Evolutionary conservation across 176 grass and related monocot species (phyloP).

Genomic region (Thalia dealbata): DNA sequence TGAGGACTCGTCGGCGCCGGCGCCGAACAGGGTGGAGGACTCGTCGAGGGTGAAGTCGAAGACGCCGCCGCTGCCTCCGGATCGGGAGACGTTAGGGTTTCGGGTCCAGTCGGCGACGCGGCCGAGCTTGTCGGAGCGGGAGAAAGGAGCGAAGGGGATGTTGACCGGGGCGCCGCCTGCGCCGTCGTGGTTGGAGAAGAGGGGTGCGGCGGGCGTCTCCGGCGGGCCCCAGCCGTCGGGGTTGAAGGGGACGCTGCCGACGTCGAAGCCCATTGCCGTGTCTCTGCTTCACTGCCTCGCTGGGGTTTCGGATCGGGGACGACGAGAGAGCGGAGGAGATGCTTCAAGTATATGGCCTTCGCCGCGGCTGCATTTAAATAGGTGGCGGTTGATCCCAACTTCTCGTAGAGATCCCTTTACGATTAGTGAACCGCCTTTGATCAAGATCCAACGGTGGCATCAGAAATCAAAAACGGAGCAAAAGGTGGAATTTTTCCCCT

Average conservation of each 20-base stretch:
- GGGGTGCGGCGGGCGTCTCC: neutral
- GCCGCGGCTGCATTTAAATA: no score
- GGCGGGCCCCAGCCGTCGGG: slow-evolving; percentile 6
- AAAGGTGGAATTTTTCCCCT: no score
- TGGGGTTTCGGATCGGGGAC: neutral
- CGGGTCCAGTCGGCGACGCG: slow-evolving; percentile 7
- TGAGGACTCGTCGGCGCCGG: neutral
- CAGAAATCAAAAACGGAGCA: no score
- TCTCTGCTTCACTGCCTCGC: neutral
- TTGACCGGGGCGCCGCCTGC: neutral
- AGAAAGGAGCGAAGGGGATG: slow-evolving; percentile 8
- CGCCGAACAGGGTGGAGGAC: neutral
- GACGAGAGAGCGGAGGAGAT: no score
- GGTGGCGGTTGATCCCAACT: no score
- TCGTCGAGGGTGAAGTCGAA: slow-evolving; percentile 9
- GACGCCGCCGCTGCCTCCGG: neutral
- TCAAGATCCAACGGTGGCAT: no score
- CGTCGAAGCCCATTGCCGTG: neutral
- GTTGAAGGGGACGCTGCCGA: neutral
- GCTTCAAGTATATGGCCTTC: no score
- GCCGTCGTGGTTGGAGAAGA: neutral
- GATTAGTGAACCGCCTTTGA: no score
- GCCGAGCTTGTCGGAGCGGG: slow-evolving; percentile 3
- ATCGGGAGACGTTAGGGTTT: neutral
- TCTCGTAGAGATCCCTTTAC: no score